Evolutionary conservation across 352 stramenopile genomes (phyloP).

Genomic region (Stramenopiles sp.): DNA sequence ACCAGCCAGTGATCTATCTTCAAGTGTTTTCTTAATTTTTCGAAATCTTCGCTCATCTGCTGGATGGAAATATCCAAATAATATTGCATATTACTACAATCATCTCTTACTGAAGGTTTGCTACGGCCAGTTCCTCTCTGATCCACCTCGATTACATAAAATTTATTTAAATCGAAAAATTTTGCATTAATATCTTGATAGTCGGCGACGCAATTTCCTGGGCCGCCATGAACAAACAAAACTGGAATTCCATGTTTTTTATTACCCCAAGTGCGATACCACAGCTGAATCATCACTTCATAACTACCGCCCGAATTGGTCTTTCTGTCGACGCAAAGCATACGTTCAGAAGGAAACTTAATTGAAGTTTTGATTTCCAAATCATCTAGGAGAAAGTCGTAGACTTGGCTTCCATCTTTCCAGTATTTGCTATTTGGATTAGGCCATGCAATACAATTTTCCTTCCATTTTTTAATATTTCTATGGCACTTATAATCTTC

Average conservation of each 20-base stretch:
- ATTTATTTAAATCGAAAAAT: constrained; percentile 45
- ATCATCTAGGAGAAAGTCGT: too few relatives aligned
- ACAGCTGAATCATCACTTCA: not conserved
- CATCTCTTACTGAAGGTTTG: not conserved
- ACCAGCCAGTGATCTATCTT: constrained; percentile 72
- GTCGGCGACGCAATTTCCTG: constrained; percentile 31
- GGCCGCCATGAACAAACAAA: constrained; percentile 79
- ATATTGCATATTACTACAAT: not conserved
- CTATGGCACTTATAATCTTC: not conserved
- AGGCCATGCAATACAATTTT: too few relatives aligned
- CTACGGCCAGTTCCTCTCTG: constrained; percentile 34
- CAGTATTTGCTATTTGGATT: too few relatives aligned
- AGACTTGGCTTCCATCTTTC: too few relatives aligned
- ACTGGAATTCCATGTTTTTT: constrained; percentile 30
- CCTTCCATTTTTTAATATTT: constrained; percentile 2
- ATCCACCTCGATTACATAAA: constrained; percentile 74
- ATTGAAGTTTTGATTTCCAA: too few relatives aligned
- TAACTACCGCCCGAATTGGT: too few relatives aligned
- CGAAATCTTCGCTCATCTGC: constrained; percentile 74
- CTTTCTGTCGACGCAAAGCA: too few relatives aligned
- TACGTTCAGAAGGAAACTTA: too few relatives aligned
- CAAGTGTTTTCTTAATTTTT: constrained; percentile 58
- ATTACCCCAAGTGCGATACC: not conserved
- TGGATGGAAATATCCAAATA: not conserved
- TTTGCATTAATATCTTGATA: not conserved